Evolutionary conservation across 2,329 filamentous ascomycete genomes (phyloP).

Genomic region (Sclerotinia minor): DNA sequence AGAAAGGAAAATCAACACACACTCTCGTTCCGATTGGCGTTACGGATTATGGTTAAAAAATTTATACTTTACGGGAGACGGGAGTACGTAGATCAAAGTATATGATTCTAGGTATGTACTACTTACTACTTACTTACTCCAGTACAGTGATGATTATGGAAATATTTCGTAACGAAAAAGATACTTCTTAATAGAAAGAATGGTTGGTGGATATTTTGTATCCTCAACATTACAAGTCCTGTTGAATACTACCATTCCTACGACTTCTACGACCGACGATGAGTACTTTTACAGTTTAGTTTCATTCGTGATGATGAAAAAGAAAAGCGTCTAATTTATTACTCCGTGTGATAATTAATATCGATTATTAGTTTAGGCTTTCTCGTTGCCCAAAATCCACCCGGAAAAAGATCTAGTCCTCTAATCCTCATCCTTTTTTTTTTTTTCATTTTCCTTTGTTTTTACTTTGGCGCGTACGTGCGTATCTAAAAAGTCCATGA

Average conservation of each 20-base stretch:
- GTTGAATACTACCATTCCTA: background rate
- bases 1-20: background rate
- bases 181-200: background rate
- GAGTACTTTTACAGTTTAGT: background rate
- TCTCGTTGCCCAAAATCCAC: conserved; percentile 6
- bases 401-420: conserved; percentile 2
- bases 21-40: background rate
- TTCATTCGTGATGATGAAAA: background rate
- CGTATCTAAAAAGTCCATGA: background rate
- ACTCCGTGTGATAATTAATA: background rate
- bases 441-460: too few relatives aligned
- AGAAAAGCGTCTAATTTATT: background rate
- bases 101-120: too few relatives aligned
- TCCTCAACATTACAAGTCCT: background rate
- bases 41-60: background rate
- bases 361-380: conserved; percentile 1
- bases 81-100: too few relatives aligned
- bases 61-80: too few relatives aligned
- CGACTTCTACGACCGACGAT: background rate
- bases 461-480: too few relatives aligned
- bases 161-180: background rate
- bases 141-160: too few relatives aligned
- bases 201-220: conserved; percentile 12
- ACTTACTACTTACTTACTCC: too few relatives aligned
- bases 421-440: background rate